Evolutionary conservation across 805 yeast genomes (phyloP).

Genomic region (Priceomyces medius): DNA sequence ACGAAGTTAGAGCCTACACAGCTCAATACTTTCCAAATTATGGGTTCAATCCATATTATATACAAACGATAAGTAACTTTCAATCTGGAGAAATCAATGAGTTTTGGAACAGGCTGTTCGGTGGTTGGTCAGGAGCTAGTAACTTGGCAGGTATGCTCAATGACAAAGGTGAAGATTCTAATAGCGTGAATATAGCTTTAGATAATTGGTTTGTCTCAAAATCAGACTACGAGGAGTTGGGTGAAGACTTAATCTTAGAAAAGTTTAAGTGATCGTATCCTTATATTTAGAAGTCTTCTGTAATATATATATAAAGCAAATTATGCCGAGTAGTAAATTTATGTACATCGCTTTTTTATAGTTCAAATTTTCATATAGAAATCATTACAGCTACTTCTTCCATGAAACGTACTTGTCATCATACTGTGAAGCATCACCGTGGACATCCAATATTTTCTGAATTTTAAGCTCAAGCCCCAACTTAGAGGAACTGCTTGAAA

Average conservation of each 20-base stretch:
- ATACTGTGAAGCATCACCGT: constrained; percentile 43
- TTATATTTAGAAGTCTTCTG: constrained; percentile 2
- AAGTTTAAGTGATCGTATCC: constrained; percentile 29
- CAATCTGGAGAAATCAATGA: constrained; percentile 30
- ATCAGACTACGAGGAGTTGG: constrained; percentile 65
- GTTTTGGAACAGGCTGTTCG: constrained; percentile 53
- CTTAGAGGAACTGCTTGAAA: constrained; percentile 50
- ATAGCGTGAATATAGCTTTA: constrained; percentile 35
- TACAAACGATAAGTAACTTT: constrained; percentile 23
- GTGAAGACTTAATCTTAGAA: constrained; percentile 42
- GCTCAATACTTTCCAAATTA: constrained; percentile 48
- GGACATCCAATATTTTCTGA: constrained; percentile 56
- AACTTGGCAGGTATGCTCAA: constrained; percentile 63
- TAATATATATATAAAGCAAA: constrained; percentile 3
- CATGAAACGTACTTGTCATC: constrained; percentile 44
- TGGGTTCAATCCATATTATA: constrained; percentile 27
- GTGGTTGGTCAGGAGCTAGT: constrained; percentile 74
- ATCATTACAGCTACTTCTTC: constrained; percentile 23
- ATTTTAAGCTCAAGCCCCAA: constrained; percentile 64
- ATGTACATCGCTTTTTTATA: constrained; percentile 15
- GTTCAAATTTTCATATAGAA: constrained; percentile 3
- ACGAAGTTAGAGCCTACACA: constrained; percentile 50
- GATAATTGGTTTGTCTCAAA: constrained; percentile 58
- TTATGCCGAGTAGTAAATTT: constrained; percentile 2
- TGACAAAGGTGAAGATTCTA: constrained; percentile 30